Conservation (phyloP, 176 grass and related monocot genomes). For the Zea luxurians region DNA sequence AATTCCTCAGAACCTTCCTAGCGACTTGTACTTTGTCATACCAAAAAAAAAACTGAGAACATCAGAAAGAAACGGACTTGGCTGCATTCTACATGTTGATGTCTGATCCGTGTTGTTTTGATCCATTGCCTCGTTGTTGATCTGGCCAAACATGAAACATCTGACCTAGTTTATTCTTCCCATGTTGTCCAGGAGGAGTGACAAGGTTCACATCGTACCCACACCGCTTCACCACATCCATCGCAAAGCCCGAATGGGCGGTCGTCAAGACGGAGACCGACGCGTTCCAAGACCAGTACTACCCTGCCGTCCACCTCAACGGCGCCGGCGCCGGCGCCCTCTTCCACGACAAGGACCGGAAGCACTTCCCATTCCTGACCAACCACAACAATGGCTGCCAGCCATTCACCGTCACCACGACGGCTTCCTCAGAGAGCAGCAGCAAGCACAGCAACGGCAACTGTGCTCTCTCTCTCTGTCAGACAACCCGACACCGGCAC, state of each 20-base stretch:
- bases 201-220: constrained; percentile 53
- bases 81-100: neutral
- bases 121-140: neutral
- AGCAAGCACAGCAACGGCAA: constrained; percentile 54
- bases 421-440: constrained; percentile 52
- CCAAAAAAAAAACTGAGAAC: neutral
- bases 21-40: neutral
- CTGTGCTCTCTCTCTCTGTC: constrained; percentile 98
- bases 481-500: constrained; percentile 52
- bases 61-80: neutral
- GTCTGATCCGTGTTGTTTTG: neutral
- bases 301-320: constrained; percentile 42
- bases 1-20: neutral
- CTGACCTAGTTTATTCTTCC: neutral
- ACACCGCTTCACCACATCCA: constrained; percentile 52
- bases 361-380: constrained; percentile 53
- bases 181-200: constrained; percentile 38
- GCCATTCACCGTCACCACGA: constrained; percentile 53
- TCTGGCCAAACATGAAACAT: neutral
- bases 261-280: constrained; percentile 54
- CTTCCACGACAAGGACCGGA: constrained; percentile 50
- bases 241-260: constrained; percentile 51
- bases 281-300: constrained; percentile 39
- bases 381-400: constrained; percentile 40
- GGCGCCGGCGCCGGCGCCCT: neutral